phyloP scores from a whole-genome alignment of 805 yeast species.

The Sugiyamaella lignohabitans region DNA sequence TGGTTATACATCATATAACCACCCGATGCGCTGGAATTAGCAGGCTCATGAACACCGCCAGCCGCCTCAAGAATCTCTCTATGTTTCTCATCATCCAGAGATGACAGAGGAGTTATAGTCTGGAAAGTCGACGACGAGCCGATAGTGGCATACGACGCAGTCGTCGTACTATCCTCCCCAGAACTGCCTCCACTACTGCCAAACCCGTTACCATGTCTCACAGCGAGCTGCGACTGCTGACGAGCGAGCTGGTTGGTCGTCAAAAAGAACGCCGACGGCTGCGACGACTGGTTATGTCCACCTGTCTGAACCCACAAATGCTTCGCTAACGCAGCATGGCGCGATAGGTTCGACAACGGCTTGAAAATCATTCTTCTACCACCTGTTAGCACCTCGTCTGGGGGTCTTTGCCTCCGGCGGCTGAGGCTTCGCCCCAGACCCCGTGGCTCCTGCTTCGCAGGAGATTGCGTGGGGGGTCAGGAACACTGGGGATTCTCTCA shows the following conservation, averaged over 20 bases:
- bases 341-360: conserved; percentile 32
- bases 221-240: conserved; percentile 33
- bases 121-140: conserved; percentile 17
- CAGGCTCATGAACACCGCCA: not conserved
- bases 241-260: conserved; percentile 36
- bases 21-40: not conserved
- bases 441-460: too few relatives aligned
- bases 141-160: conserved; percentile 15
- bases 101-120: conserved; percentile 17
- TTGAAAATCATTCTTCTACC: conserved; percentile 32
- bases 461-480: too few relatives aligned
- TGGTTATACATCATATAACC: conserved; percentile 11
- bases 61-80: conserved; percentile 12
- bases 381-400: too few relatives aligned
- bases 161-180: conserved; percentile 3
- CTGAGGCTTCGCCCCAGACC: too few relatives aligned
- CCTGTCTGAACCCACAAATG: conserved; percentile 28
- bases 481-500: too few relatives aligned
- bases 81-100: conserved; percentile 22
- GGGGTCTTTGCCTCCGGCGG: too few relatives aligned
- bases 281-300: conserved; percentile 19
- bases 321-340: conserved; percentile 36
- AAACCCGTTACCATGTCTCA: conserved; percentile 11
- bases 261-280: conserved; percentile 34
- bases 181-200: conserved; percentile 4